Evolutionary conservation across 1,284 basidiomycete species (phyloP).

Genomic region (Pascua guehoae): DNA sequence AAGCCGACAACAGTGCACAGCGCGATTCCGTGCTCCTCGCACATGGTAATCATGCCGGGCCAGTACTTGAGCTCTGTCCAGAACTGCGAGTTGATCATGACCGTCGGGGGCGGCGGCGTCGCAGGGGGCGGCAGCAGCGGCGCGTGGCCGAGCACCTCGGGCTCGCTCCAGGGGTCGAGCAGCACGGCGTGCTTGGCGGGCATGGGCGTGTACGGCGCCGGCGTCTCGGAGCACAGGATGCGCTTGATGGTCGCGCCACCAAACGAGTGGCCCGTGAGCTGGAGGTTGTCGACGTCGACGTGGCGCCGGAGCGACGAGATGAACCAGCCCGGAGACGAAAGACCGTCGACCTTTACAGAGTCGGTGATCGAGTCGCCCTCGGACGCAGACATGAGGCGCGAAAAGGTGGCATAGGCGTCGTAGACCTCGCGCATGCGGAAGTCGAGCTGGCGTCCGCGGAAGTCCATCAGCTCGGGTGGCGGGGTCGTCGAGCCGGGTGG

Average conservation of each 20-base stretch:
- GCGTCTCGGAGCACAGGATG: constrained; percentile 10
- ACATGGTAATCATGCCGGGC: constrained; percentile 55
- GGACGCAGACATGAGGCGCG: constrained; percentile 17
- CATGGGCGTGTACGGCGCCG: constrained; percentile 46
- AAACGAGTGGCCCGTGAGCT: constrained; percentile 69
- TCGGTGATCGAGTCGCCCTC: background rate
- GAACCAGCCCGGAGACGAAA: constrained; percentile 27
- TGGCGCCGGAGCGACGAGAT: constrained; percentile 51
- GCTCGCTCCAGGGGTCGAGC: constrained; percentile 76
- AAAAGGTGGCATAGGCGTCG: constrained; percentile 52
- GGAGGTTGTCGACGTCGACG: constrained; percentile 52
- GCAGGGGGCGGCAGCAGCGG: background rate
- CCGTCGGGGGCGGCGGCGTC: constrained; percentile 47
- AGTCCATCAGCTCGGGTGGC: constrained; percentile 29
- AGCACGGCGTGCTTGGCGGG: constrained; percentile 57
- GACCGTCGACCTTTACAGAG: background rate
- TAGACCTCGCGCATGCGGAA: constrained; percentile 66
- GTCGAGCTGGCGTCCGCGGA: constrained; percentile 63
- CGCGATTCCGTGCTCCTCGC: constrained; percentile 42
- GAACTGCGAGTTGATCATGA: constrained; percentile 66
- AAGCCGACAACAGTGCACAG: constrained; percentile 37
- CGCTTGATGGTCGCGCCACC: constrained; percentile 62
- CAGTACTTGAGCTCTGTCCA: constrained; percentile 76
- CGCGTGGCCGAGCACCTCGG: constrained; percentile 39
- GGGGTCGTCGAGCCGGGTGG: too few species aligned